phyloP scores from a whole-genome alignment of 1,139 yeast species.

The Protomyces macrosporus region DNA sequence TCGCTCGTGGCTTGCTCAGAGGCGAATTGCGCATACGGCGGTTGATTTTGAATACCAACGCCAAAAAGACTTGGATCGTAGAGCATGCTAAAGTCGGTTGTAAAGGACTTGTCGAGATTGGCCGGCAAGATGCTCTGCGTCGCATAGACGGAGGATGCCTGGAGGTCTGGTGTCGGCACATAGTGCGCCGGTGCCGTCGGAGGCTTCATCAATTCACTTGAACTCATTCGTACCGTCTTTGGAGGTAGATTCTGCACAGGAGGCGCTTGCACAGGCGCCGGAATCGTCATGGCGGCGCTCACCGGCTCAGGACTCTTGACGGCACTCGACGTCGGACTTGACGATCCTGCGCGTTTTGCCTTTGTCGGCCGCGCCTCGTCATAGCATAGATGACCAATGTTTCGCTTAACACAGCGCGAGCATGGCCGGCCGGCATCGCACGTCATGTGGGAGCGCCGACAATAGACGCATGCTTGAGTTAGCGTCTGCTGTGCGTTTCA shows the following conservation, averaged over 20 bases:
- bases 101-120: slow-evolving; percentile 1
- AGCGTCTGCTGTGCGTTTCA: background rate
- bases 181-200: slow-evolving; percentile 5
- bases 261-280: background rate
- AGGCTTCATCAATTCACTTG: slow-evolving; percentile 5
- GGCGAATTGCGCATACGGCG: slow-evolving; percentile 19
- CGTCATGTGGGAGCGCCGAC: slow-evolving; percentile 90
- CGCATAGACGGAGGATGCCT: background rate
- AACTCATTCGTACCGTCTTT: background rate
- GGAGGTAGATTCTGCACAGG: background rate
- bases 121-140: background rate
- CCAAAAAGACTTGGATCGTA: slow-evolving; percentile 18
- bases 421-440: slow-evolving; percentile 86
- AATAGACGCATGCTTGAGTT: slow-evolving; percentile 75
- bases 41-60: slow-evolving; percentile 7
- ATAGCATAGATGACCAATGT: slow-evolving; percentile 82
- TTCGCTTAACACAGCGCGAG: slow-evolving; percentile 76
- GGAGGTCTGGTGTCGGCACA: background rate
- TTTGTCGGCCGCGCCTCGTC: slow-evolving; percentile 54
- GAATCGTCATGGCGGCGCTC: background rate
- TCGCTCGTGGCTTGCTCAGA: slow-evolving; percentile 42
- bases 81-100: slow-evolving; percentile 3
- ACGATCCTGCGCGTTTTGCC: background rate
- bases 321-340: background rate
- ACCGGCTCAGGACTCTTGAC: background rate